A percentile compares a stretch with the other conserved stretches of the same genome.
These are phyloP conservation scores for Erysiphe pulchra DNA, from an alignment of 2,329 filamentous ascomycete genomes.

Conservation along the genomic window DNA sequence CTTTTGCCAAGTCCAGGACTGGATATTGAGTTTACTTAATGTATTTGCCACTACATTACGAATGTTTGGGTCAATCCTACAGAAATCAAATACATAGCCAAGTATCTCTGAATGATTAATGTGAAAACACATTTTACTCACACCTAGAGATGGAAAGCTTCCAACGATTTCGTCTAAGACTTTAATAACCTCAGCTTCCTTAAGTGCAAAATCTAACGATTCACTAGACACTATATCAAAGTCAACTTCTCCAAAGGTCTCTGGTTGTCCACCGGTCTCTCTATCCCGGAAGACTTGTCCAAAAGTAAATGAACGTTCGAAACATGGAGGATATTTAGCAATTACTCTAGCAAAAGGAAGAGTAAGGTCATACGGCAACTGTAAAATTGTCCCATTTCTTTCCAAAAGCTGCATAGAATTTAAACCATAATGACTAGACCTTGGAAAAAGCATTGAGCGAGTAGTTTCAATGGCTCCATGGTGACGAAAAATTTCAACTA, in stretches of 20 bases:
- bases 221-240: conserved; percentile 85
- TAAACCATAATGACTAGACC: conserved; percentile 48
- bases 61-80: conserved; percentile 44
- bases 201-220: conserved; percentile 56
- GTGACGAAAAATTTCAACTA: conserved; percentile 57
- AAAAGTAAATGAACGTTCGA: conserved; percentile 65
- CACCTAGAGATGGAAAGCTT: conserved; percentile 49
- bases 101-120: conserved; percentile 73
- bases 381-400: conserved; percentile 60
- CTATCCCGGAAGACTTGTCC: conserved; percentile 67
- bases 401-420: conserved; percentile 64
- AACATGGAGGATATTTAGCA: conserved; percentile 40
- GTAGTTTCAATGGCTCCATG: conserved; percentile 72
- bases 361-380: conserved; percentile 84
- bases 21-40: conserved; percentile 67
- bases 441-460: conserved; percentile 53
- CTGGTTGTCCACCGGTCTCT: conserved; percentile 54
- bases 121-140: conserved; percentile 61
- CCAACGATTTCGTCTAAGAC: conserved; percentile 77
- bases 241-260: conserved; percentile 67
- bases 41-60: conserved; percentile 54
- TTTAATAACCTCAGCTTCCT: conserved; percentile 84
- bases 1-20: conserved; percentile 57
- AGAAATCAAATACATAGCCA: conserved; percentile 73
- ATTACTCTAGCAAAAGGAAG: conserved; percentile 68